Evolutionary conservation across 257 asterid species (phyloP), one percentile per base, ranked within the genome.

Genomic region (Misopates orontium): DNA sequence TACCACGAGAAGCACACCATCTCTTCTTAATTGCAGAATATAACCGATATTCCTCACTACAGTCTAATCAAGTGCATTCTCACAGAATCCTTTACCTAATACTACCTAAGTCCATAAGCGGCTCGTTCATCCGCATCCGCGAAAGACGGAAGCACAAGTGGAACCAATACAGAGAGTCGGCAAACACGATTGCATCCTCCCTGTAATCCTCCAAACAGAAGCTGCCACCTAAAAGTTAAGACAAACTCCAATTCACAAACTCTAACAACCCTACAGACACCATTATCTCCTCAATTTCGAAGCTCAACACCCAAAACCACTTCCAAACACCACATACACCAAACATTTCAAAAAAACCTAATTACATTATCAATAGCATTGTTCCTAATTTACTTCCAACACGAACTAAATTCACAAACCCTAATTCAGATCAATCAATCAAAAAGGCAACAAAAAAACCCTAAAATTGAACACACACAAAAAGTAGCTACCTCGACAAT

Each of bases 401-500:
- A 66, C 28, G 10, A 10, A 48, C 49, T 18, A 12, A 64, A 56
- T 50, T 28, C 54, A n/a, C 67, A 69, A 18, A 64, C 8, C 18
- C 31, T 0, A 28, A 19, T 60, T 16, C 1, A 3, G 21, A 40
- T 39, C 31, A 58, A 48, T 45, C 17, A 28, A 28, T 7, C 36
- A 3, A 4, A 18, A 64, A 31, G 22, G 54, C 11, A 10, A 25
- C 23, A 41, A 10, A 4, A 1, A 8, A 23, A 4, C n/a, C 25
- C 69, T 14, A 22, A 65, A 23, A 42, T 5, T 1, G 36, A 10
- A 1, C 15, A 8, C 54, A 60, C 41, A 28, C 55, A 19, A 59
- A 22, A 40, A 22, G 16, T 24, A 39, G 20, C 32, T 67, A 90
- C 95, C 96, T 87, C 98, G 45, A 91, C 96, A 44, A 91, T 91